These are phyloP conservation scores for Singerocomus inundabilis DNA, from an alignment of 1,284 basidiomycete species.

Conservation along the genomic window DNA sequence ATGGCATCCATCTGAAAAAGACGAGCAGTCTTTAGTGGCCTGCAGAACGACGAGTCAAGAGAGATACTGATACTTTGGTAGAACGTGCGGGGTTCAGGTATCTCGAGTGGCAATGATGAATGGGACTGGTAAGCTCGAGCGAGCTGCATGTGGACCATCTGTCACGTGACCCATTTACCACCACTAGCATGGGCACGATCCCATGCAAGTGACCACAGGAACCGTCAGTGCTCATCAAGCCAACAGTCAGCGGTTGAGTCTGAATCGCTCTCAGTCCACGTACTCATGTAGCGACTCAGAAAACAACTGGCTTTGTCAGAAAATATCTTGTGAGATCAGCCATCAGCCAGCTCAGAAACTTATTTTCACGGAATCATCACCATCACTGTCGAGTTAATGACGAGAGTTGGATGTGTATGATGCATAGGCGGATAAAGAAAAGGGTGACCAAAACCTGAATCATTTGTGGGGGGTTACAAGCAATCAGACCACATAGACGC, in stretches of 20 bases:
- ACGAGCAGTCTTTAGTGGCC: background rate
- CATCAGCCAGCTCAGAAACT: background rate
- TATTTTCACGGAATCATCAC: background rate
- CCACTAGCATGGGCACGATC: background rate
- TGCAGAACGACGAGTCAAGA: background rate
- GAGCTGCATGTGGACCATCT: background rate
- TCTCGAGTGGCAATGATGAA: slow-evolving; percentile 24
- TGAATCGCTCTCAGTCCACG: background rate
- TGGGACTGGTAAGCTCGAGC: slow-evolving; percentile 2
- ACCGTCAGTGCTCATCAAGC: background rate
- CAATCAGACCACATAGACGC: background rate
- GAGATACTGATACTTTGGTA: slow-evolving; percentile 1
- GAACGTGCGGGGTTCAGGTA: slow-evolving; percentile 19
- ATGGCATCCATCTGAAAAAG: slow-evolving; percentile 32
- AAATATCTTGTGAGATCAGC: background rate
- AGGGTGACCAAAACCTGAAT: slow-evolving; percentile 1
- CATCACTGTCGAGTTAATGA: slow-evolving; percentile 1
- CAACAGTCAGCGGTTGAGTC: background rate
- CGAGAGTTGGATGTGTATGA: slow-evolving; percentile 1
- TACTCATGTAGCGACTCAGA: too few species aligned
- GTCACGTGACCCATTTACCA: slow-evolving; percentile 23
- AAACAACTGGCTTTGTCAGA: background rate
- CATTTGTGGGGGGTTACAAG: background rate
- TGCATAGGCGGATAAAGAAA: slow-evolving; percentile 7
- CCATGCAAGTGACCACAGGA: background rate